Percentiles rank a stretch among this genome's conserved stretches.
Conservation (phyloP, 805 yeast species). For the Metschnikowia continentalis region DNA sequence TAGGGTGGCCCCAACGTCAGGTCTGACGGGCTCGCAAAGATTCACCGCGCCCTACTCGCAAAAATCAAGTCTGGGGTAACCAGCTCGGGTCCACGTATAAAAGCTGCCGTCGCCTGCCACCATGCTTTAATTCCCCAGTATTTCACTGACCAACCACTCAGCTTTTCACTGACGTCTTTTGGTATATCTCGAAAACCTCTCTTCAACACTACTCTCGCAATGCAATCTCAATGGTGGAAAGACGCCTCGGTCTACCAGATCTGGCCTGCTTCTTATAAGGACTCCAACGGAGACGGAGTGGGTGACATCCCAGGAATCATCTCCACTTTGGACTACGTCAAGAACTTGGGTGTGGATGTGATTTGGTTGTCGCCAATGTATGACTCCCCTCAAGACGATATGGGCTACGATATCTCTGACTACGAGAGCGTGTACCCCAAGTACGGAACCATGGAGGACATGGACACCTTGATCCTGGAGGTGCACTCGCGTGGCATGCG, state of each 20-base stretch:
- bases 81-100: slow-evolving; percentile 1
- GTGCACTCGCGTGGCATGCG: slow-evolving; percentile 48
- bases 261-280: slow-evolving; percentile 59
- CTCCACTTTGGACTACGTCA: slow-evolving; percentile 48
- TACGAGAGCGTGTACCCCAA: slow-evolving; percentile 48
- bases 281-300: slow-evolving; percentile 55
- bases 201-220: not conserved
- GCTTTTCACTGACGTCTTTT: not conserved
- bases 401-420: slow-evolving; percentile 60
- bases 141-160: not conserved
- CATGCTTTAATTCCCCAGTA: not conserved
- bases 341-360: slow-evolving; percentile 46
- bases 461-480: slow-evolving; percentile 45
- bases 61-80: slow-evolving; percentile 3
- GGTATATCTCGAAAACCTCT: not conserved
- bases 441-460: slow-evolving; percentile 53
- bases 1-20: not conserved
- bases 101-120: not conserved
- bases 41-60: slow-evolving; percentile 1
- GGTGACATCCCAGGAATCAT: slow-evolving; percentile 56
- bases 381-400: slow-evolving; percentile 57
- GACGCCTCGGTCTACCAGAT: slow-evolving; percentile 54
- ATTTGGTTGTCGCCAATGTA: slow-evolving; percentile 58
- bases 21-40: not conserved
- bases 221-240: slow-evolving; percentile 46